Conservation (phyloP, 805 yeast genomes). For the Teunomyces tritomae region DNA sequence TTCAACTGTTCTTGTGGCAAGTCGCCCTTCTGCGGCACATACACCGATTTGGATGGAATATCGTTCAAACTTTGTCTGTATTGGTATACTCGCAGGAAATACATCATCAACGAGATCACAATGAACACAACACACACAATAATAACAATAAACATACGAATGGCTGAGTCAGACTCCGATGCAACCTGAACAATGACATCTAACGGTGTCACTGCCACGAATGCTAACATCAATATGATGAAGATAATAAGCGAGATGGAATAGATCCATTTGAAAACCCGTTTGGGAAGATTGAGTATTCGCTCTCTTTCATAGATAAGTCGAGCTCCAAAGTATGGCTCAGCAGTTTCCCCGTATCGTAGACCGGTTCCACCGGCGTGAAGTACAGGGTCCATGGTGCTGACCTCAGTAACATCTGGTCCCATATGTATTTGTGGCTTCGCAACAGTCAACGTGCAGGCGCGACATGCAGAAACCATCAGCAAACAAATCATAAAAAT, state of each 20-base stretch:
- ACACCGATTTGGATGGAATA: constrained; percentile 63
- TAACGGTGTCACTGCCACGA: constrained; percentile 70
- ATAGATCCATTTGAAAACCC: constrained; percentile 41
- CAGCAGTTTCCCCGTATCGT: background rate
- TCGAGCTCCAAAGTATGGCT: constrained; percentile 1
- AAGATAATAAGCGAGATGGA: constrained; percentile 43
- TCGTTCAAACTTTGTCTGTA: constrained; percentile 61
- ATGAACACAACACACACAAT: constrained; percentile 65
- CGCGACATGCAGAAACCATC: too few relatives aligned
- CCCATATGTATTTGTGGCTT: background rate
- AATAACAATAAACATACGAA: constrained; percentile 79
- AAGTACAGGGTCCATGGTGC: background rate
- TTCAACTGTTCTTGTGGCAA: constrained; percentile 33
- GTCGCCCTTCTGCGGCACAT: constrained; percentile 63
- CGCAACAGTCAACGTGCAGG: too few relatives aligned
- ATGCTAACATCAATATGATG: constrained; percentile 42
- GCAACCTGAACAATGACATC: constrained; percentile 69
- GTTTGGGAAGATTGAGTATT: constrained; percentile 14
- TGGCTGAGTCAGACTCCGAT: constrained; percentile 55
- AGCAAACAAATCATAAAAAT: too few relatives aligned
- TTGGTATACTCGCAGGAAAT: constrained; percentile 57
- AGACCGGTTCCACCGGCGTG: background rate
- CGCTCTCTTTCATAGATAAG: constrained; percentile 1
- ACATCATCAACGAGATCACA: constrained; percentile 47
- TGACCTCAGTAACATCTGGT: background rate